Evolutionary conservation across 2,329 filamentous ascomycete species (phyloP).

Genomic region (Orbilia brochopaga): DNA sequence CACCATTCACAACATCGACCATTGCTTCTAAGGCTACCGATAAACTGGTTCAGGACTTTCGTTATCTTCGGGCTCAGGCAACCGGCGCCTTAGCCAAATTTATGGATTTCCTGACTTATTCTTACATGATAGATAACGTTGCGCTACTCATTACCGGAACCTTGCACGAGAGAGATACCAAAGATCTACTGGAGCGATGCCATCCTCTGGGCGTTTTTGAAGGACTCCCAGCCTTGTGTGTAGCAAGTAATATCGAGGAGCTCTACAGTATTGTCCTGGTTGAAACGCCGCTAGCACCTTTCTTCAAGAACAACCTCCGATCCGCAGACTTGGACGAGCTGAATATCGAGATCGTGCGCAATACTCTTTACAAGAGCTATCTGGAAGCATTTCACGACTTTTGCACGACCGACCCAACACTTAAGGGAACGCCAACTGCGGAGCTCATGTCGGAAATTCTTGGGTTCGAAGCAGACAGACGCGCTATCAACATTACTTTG

Average conservation of each 20-base stretch:
- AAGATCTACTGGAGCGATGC: conserved; percentile 91
- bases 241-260: conserved; percentile 97
- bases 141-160: conserved; percentile 97
- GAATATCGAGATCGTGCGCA: conserved; percentile 98
- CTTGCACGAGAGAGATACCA: conserved; percentile 93
- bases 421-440: conserved; percentile 84
- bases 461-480: conserved; percentile 93
- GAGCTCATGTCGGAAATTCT: conserved; percentile 96
- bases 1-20: conserved; percentile 93
- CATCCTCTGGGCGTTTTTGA: conserved; percentile 99
- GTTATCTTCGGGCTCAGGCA: conserved; percentile 92
- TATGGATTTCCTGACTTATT: conserved; percentile 97
- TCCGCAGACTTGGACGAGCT: conserved; percentile 97
- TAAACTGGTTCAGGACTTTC: conserved; percentile 96
- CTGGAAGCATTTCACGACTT: conserved; percentile 96
- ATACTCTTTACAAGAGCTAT: conserved; percentile 99
- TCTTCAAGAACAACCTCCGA: conserved; percentile 95
- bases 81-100: conserved; percentile 90
- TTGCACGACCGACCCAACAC: conserved; percentile 85
- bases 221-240: conserved; percentile 96
- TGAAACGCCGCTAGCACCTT: conserved; percentile 91
- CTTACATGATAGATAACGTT: conserved; percentile 99
- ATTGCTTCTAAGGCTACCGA: conserved; percentile 95
- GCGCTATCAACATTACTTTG: conserved; percentile 98
- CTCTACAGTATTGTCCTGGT: conserved; percentile 97